Conservation (phyloP, 2,329 filamentous ascomycete species). For the Verticillium zaregamsianum region DNA sequence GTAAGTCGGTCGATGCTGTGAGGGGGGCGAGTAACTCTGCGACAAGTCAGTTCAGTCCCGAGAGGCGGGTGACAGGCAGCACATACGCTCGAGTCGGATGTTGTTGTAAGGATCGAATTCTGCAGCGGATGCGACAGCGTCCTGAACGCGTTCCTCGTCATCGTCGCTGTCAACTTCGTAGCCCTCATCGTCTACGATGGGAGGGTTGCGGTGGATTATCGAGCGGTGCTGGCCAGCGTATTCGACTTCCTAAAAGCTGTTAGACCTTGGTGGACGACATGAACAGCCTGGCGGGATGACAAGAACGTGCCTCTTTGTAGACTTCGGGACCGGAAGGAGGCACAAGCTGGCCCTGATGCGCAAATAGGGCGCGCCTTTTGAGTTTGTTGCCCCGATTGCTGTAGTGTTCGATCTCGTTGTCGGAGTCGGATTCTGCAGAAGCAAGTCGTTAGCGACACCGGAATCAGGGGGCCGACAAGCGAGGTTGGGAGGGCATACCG, state of each 20-base stretch:
- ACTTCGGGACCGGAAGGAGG: slow-evolving; percentile 60
- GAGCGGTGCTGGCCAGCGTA: slow-evolving; percentile 69
- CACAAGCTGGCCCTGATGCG: slow-evolving; percentile 66
- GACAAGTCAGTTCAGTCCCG: slow-evolving; percentile 6
- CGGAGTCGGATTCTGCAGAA: slow-evolving; percentile 68
- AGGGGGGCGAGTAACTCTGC: slow-evolving; percentile 71
- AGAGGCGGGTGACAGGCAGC: background rate
- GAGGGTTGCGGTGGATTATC: slow-evolving; percentile 71
- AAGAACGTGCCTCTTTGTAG: slow-evolving; percentile 57
- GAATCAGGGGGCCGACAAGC: background rate
- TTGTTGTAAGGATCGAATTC: slow-evolving; percentile 72
- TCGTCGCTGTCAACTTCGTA: slow-evolving; percentile 72
- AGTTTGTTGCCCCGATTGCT: slow-evolving; percentile 77
- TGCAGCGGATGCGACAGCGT: slow-evolving; percentile 58
- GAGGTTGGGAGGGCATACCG: slow-evolving; percentile 31
- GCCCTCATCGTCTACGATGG: slow-evolving; percentile 71
- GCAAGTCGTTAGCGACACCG: slow-evolving; percentile 11
- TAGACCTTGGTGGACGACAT: background rate
- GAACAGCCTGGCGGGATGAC: background rate
- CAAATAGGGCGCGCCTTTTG: slow-evolving; percentile 69
- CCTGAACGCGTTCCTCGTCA: slow-evolving; percentile 57
- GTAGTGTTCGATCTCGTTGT: slow-evolving; percentile 64
- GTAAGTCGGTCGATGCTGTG: slow-evolving; percentile 69
- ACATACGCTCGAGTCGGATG: slow-evolving; percentile 66
- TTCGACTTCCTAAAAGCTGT: slow-evolving; percentile 54